Base-by-base conservation (phyloP, 2,329 filamentous ascomycete species). In the Diaporthe longicolla region DNA sequence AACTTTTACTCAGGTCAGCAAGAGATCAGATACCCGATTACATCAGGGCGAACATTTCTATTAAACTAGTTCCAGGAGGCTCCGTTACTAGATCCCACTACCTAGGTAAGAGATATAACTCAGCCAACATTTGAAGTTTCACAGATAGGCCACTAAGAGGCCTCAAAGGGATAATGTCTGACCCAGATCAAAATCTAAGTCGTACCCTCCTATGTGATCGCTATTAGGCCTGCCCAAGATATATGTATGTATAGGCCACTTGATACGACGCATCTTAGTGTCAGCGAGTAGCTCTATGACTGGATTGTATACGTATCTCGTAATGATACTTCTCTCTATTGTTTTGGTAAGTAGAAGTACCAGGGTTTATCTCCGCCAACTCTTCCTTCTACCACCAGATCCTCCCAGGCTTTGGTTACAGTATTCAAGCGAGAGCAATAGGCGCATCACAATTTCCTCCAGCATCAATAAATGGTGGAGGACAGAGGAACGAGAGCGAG, bases 231-330 rank as follows among this genome's bases (percentile, higher is more conserved):
- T 48, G n/a, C 10, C 10, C 40, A 48, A 32, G 19, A 26, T 48
- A 24, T 63, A 48, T 19, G 45, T 32, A 24, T 63, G 40, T 63
- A 63, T 10, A 63, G 48, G 13, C 59, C 59, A 32, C 59, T 48
- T 4, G 40, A 63, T 24, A 21, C 40, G 40, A 48, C 59, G 29
- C 59, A 63, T n/a, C 59, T 40, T 40, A 45, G 40, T 17, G 9
- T 63, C 9, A 6, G 48, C 7, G 29, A 24, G 19, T 9, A 32
- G 37, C 24, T 63, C 24, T 4, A 24, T 63, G 15, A n/a, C 7
- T 13, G 15, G 58, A 19, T 15, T 13, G 24, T 3, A 19, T 37
- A 37, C 10, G 17, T 17, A 32, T 63, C 37, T 9, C 24, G 45
- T 17, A 32, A 3, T n/a, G 17, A 40, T 45, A 17, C 26, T 6